A percentile compares a stretch with the other conserved stretches of the same genome.
phyloP scores from a whole-genome alignment of 768 basidiomycete species.

The Mrakia frigida region DNA sequence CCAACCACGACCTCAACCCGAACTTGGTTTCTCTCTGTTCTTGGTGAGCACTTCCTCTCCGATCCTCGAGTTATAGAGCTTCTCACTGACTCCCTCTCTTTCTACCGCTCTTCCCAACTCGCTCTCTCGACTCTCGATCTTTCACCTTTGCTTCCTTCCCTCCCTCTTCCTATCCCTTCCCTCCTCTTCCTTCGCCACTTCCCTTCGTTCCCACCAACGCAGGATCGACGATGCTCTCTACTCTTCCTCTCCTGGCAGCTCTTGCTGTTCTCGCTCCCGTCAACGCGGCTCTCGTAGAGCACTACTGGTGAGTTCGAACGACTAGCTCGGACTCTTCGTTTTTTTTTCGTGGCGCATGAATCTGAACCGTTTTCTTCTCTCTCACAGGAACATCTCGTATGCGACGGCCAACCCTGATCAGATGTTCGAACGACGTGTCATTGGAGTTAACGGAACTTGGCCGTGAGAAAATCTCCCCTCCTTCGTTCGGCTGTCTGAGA shows the following conservation, averaged over 20 bases:
- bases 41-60: background rate
- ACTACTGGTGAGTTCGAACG: slow-evolving; percentile 34
- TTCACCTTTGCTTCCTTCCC: background rate
- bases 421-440: slow-evolving; percentile 60
- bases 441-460: slow-evolving; percentile 90
- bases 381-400: slow-evolving; percentile 72
- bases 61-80: background rate
- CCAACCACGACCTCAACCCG: no score
- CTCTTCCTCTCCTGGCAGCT: slow-evolving; percentile 3
- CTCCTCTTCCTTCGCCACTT: background rate
- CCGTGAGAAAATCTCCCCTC: slow-evolving; percentile 55
- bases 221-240: slow-evolving; percentile 3
- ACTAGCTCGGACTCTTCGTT: background rate
- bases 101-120: background rate
- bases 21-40: no score
- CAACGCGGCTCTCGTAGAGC: slow-evolving; percentile 41
- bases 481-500: background rate
- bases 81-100: background rate
- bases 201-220: background rate
- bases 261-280: slow-evolving; percentile 23
- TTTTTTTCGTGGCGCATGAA: background rate
- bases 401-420: slow-evolving; percentile 77
- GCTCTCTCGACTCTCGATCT: background rate
- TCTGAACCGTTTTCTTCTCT: background rate
- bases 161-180: background rate